Conservation (phyloP, 2,329 filamentous ascomycete genomes). For the Chaetomiaceae sp. region DNA sequence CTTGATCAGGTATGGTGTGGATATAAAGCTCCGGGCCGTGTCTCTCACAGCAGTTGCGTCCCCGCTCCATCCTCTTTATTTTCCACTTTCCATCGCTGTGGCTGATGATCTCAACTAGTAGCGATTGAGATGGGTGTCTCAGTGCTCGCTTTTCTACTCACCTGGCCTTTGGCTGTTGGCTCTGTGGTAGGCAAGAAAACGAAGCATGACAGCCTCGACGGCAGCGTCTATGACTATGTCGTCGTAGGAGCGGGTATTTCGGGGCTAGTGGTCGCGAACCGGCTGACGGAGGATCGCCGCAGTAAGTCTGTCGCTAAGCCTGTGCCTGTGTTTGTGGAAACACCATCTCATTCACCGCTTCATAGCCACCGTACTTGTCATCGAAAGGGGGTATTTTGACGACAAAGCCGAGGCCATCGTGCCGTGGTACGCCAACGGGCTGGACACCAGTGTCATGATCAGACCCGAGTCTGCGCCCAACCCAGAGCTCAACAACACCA, state of each 20-base stretch:
- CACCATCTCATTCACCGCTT: too few relatives aligned
- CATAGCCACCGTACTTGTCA: conserved; percentile 20
- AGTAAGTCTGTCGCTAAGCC: conserved; percentile 28
- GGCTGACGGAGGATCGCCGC: conserved; percentile 23
- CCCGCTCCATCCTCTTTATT: too few relatives aligned
- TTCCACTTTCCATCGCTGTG: neutral
- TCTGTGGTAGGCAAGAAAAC: neutral
- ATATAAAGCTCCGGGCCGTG: too few relatives aligned
- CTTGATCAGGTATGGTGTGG: too few relatives aligned
- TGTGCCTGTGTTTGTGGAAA: neutral
- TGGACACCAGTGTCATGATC: conserved; percentile 20
- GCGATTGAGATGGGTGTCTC: neutral
- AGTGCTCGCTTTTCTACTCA: neutral
- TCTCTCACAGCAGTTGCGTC: too few relatives aligned
- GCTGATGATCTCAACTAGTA: neutral
- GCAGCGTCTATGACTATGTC: conserved; percentile 14
- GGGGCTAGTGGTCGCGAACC: conserved; percentile 19
- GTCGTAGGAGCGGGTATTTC: conserved; percentile 14
- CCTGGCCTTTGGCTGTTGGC: neutral
- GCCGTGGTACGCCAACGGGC: conserved; percentile 18
- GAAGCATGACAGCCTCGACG: neutral
- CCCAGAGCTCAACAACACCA: conserved; percentile 20
- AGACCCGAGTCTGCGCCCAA: conserved; percentile 20
- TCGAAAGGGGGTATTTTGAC: conserved; percentile 23
- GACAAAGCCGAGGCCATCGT: conserved; percentile 23